These are phyloP conservation scores for Marasmius fiardii DNA, from an alignment of 1,284 basidiomycete species.

Conservation along the genomic window DNA sequence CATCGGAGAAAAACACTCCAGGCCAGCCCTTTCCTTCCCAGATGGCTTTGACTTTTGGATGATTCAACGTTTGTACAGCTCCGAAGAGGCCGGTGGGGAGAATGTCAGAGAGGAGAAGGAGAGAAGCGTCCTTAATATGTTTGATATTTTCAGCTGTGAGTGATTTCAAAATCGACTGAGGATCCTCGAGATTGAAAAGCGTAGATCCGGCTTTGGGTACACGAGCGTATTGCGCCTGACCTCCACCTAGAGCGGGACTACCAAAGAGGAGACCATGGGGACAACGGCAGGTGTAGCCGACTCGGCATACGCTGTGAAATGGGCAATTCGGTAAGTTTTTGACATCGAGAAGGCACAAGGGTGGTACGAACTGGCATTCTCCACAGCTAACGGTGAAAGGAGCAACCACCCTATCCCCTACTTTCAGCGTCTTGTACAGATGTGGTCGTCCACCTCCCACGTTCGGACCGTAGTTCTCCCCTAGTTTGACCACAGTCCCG, in stretches of 20 bases:
- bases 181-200: slow-evolving; percentile 61
- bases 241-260: slow-evolving; percentile 69
- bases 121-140: slow-evolving; percentile 30
- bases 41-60: slow-evolving; percentile 63
- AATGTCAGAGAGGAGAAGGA: slow-evolving; percentile 74
- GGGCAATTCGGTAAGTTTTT: background rate
- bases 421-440: slow-evolving; percentile 65
- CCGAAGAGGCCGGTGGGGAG: slow-evolving; percentile 79
- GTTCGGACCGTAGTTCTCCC: slow-evolving; percentile 51
- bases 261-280: slow-evolving; percentile 69
- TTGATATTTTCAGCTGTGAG: slow-evolving; percentile 29
- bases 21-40: slow-evolving; percentile 60
- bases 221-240: slow-evolving; percentile 85
- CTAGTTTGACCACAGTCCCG: slow-evolving; percentile 74
- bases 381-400: slow-evolving; percentile 86
- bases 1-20: slow-evolving; percentile 24
- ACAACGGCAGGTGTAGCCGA: slow-evolving; percentile 80
- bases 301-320: slow-evolving; percentile 59
- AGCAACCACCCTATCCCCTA: slow-evolving; percentile 84
- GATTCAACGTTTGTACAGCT: slow-evolving; percentile 66
- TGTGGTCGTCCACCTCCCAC: slow-evolving; percentile 43
- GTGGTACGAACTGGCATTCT: slow-evolving; percentile 57
- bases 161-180: slow-evolving; percentile 33
- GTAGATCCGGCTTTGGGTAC: slow-evolving; percentile 83
- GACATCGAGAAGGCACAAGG: background rate